Evolutionary conservation across 371 early-diverging fungal species (phyloP).

Genomic region (Syncephalastrum contaminatum): DNA sequence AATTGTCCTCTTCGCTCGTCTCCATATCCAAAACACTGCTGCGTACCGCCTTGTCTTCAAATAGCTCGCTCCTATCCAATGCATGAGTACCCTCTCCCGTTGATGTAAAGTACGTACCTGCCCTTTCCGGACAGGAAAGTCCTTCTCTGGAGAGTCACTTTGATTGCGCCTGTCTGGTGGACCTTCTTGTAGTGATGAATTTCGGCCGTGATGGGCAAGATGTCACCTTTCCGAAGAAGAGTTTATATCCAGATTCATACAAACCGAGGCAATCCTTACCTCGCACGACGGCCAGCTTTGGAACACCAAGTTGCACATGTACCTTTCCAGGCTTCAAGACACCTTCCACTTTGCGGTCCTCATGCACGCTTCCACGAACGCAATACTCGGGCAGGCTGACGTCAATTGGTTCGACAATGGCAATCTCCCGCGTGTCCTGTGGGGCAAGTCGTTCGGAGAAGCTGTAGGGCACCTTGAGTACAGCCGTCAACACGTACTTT

Average conservation of each 20-base stretch:
- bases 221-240: conserved; percentile 30
- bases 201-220: conserved; percentile 30
- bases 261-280: conserved; percentile 21
- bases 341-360: conserved; percentile 17
- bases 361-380: conserved; percentile 17
- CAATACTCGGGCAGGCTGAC: conserved; percentile 26
- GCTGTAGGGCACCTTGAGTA: conserved; percentile 23
- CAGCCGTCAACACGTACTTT: conserved; percentile 28
- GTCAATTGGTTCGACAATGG: conserved; percentile 41
- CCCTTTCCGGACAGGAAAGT: conserved; percentile 14
- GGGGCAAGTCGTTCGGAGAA: conserved; percentile 20
- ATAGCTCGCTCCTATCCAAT: background rate
- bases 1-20: conserved; percentile 18
- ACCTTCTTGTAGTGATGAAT: conserved; percentile 28
- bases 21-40: conserved; percentile 17
- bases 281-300: conserved; percentile 42
- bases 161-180: conserved; percentile 12
- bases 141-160: conserved; percentile 14
- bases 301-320: conserved; percentile 25
- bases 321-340: conserved; percentile 19
- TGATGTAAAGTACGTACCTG: conserved; percentile 9
- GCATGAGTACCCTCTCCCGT: background rate
- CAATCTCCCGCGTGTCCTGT: conserved; percentile 20
- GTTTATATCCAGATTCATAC: background rate
- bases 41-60: background rate